These are phyloP conservation scores for Bacidia rubella DNA, from an alignment of 495 filamentous ascomycete species.

Conservation along the genomic window DNA sequence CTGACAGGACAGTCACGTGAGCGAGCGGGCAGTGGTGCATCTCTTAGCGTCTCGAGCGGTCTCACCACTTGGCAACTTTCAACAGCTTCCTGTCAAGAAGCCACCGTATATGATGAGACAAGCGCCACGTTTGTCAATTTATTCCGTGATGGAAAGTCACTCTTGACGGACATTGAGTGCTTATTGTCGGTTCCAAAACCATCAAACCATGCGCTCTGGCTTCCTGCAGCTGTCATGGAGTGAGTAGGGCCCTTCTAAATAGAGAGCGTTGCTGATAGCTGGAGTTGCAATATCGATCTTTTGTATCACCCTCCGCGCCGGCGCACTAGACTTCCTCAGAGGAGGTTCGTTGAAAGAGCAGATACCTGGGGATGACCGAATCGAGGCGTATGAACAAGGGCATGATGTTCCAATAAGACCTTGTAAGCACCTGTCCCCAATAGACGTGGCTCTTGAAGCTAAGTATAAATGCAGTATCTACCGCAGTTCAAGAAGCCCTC, in stretches of 20 bases:
- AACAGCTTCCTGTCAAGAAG: background rate
- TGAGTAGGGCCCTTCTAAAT: background rate
- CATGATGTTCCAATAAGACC: background rate
- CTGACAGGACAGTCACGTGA: too few relatives aligned
- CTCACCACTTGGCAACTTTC: background rate
- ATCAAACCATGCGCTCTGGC: background rate
- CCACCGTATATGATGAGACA: background rate
- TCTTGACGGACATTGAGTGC: too few relatives aligned
- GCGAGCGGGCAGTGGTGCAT: too few relatives aligned
- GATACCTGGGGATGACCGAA: background rate
- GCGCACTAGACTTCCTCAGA: background rate
- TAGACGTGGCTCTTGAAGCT: constrained; percentile 6
- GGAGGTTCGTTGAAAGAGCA: constrained; percentile 5
- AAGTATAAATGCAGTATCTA: constrained; percentile 9
- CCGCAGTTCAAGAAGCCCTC: constrained; percentile 18
- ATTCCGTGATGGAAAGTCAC: too few relatives aligned
- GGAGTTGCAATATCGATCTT: constrained; percentile 13
- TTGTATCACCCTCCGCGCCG: constrained; percentile 1
- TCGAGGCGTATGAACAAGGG: background rate
- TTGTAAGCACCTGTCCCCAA: constrained; percentile 2
- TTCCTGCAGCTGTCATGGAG: background rate
- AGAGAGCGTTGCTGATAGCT: background rate
- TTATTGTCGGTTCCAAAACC: background rate
- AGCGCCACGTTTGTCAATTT: too few relatives aligned
- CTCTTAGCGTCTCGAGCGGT: background rate